Conservation (phyloP, 2,329 filamentous ascomycete species). For the Aureobasidium sp. region DNA sequence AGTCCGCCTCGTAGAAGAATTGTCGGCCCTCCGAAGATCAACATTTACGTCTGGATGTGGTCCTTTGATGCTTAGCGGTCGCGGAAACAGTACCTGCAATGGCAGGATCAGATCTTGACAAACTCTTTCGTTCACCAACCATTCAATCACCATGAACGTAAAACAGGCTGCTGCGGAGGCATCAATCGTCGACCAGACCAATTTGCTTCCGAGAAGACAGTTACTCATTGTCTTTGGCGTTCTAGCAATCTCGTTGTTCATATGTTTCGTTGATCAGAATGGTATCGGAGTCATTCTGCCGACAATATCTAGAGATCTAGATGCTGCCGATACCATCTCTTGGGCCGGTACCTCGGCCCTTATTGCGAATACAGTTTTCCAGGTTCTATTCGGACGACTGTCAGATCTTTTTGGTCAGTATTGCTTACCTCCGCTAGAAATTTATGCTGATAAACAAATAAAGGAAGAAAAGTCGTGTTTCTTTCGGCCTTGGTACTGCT, state of each 20-base stretch:
- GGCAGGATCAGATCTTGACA: background rate
- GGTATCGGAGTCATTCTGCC: background rate
- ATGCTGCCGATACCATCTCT: background rate
- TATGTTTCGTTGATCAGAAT: conserved; percentile 6
- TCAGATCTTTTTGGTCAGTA: conserved; percentile 9
- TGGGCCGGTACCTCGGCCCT: conserved; percentile 7
- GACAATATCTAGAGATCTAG: background rate
- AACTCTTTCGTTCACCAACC: too few species aligned
- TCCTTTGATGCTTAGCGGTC: background rate
- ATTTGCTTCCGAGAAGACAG: background rate
- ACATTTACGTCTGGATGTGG: background rate
- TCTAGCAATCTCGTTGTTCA: background rate
- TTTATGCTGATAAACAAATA: background rate
- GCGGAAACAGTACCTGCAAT: background rate
- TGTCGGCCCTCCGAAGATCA: background rate
- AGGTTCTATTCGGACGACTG: conserved; percentile 3
- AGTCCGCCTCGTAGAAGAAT: background rate
- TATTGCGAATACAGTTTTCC: conserved; percentile 7
- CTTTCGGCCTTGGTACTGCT: conserved; percentile 2
- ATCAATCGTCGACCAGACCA: conserved; percentile 4
- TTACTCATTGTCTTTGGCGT: conserved; percentile 5
- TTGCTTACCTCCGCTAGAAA: background rate
- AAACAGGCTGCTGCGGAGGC: background rate
- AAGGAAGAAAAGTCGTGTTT: conserved; percentile 2
- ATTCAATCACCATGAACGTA: background rate